These are phyloP conservation scores for Coniochaeta ligniaria DNA, from an alignment of 2,329 filamentous ascomycete genomes.

Conservation along the genomic window DNA sequence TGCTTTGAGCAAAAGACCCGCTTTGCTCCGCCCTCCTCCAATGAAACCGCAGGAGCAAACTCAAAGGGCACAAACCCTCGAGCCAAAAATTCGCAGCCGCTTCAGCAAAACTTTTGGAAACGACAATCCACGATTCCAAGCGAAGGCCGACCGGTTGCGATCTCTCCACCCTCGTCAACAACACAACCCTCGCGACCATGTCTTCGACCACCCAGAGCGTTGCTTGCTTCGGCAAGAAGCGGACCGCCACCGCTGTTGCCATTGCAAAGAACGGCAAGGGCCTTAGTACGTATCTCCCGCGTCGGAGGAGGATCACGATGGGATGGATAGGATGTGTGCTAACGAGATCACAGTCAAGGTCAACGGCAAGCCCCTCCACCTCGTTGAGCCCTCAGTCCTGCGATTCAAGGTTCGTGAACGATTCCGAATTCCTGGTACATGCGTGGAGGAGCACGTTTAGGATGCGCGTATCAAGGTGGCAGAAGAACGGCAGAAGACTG, in stretches of 20 bases:
- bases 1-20: not conserved
- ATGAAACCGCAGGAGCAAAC: not conserved
- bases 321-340: not conserved
- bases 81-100: not conserved
- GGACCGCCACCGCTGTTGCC: constrained; percentile 84
- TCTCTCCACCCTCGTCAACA: not conserved
- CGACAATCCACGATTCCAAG: constrained; percentile 2
- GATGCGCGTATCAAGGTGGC: too few relatives aligned
- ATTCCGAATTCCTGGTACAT: not conserved
- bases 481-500: constrained; percentile 4
- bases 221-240: constrained; percentile 99
- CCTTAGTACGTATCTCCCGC: not conserved
- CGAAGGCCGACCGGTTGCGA: constrained; percentile 2
- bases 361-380: constrained; percentile 91
- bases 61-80: constrained; percentile 2
- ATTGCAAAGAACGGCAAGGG: constrained; percentile 60
- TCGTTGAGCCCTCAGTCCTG: constrained; percentile 93
- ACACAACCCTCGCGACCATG: constrained; percentile 48
- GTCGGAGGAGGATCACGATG: not conserved
- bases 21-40: not conserved
- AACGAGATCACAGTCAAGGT: constrained; percentile 59
- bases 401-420: constrained; percentile 75
- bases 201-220: constrained; percentile 67
- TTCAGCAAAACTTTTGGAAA: constrained; percentile 1
- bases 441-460: constrained; percentile 8